phyloP scores from a whole-genome alignment of 371 early-diverging fungal genomes.

The Apophysomyces sp. region DNA sequence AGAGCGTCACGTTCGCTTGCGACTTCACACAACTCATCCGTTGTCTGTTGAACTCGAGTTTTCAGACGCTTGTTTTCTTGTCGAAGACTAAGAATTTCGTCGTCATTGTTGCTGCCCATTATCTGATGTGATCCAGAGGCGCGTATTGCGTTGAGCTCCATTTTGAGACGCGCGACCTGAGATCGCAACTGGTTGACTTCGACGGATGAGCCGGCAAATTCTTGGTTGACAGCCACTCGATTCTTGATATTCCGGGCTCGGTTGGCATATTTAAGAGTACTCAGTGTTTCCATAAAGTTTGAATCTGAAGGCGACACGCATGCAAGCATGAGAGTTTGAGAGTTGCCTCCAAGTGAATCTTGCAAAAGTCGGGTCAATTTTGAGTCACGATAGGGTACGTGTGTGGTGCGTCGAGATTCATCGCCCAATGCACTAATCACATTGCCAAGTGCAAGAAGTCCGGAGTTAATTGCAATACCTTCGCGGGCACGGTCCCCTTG shows the following conservation, averaged over 20 bases:
- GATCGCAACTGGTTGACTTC: constrained; percentile 70
- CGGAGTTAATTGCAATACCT: constrained; percentile 96
- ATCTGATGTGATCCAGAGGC: constrained; percentile 1
- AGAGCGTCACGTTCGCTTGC: constrained; percentile 59
- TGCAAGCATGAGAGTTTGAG: constrained; percentile 89
- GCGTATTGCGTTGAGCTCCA: constrained; percentile 54
- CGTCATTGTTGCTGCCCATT: constrained; percentile 13
- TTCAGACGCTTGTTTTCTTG: constrained; percentile 52
- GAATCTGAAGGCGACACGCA: constrained; percentile 82
- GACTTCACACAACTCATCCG: constrained; percentile 47
- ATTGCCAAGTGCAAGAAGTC: constrained; percentile 96
- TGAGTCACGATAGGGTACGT: constrained; percentile 94
- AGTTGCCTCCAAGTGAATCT: constrained; percentile 89
- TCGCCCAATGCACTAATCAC: constrained; percentile 97
- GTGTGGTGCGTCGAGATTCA: constrained; percentile 60
- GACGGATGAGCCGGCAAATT: constrained; percentile 44
- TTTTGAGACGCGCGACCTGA: constrained; percentile 63
- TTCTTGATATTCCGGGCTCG: constrained; percentile 87
- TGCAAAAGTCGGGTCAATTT: constrained; percentile 96
- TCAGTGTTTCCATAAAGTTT: constrained; percentile 86
- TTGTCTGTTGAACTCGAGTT: constrained; percentile 40
- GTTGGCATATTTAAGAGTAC: constrained; percentile 90
- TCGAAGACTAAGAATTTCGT: constrained; percentile 39
- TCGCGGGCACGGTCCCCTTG: constrained; percentile 95
- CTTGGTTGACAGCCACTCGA: constrained; percentile 52